These are phyloP conservation scores for Phytophthora fragariaefolia DNA, from an alignment of 352 stramenopile genomes.

Conservation along the genomic window DNA sequence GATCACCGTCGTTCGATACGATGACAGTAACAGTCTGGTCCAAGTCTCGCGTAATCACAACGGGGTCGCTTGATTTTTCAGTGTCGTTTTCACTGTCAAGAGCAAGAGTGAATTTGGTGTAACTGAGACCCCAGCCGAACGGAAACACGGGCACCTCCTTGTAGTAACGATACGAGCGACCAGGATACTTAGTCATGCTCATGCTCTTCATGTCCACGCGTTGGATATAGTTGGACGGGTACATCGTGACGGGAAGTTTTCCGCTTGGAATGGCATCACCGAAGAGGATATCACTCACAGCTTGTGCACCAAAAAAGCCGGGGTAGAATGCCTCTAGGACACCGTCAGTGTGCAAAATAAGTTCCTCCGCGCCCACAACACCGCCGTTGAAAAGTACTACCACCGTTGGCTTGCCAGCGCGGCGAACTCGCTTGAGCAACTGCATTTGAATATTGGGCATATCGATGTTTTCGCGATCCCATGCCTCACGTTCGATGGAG, in stretches of 20 bases:
- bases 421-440: constrained; percentile 65
- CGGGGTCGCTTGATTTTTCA: constrained; percentile 13
- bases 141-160: constrained; percentile 83
- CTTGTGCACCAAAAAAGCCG: constrained; percentile 74
- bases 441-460: constrained; percentile 72
- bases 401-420: constrained; percentile 62
- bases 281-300: constrained; percentile 84
- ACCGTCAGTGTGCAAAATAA: constrained; percentile 58
- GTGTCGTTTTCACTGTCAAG: constrained; percentile 10
- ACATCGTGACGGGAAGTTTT: constrained; percentile 87
- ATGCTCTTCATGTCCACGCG: constrained; percentile 83
- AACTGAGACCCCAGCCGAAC: constrained; percentile 91
- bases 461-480: constrained; percentile 69
- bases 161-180: constrained; percentile 90
- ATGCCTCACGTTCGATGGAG: constrained; percentile 68
- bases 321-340: constrained; percentile 82
- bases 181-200: constrained; percentile 85
- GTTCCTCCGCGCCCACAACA: constrained; percentile 72
- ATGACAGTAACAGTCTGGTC: constrained; percentile 59
- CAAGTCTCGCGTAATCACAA: constrained; percentile 44
- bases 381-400: constrained; percentile 89
- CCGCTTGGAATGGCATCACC: constrained; percentile 79
- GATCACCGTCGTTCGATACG: constrained; percentile 62
- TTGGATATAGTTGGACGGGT: constrained; percentile 71
- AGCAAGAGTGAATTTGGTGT: constrained; percentile 82